These are phyloP conservation scores for Globisporangium parvum DNA, from an alignment of 352 stramenopile species.

Conservation along the genomic window DNA sequence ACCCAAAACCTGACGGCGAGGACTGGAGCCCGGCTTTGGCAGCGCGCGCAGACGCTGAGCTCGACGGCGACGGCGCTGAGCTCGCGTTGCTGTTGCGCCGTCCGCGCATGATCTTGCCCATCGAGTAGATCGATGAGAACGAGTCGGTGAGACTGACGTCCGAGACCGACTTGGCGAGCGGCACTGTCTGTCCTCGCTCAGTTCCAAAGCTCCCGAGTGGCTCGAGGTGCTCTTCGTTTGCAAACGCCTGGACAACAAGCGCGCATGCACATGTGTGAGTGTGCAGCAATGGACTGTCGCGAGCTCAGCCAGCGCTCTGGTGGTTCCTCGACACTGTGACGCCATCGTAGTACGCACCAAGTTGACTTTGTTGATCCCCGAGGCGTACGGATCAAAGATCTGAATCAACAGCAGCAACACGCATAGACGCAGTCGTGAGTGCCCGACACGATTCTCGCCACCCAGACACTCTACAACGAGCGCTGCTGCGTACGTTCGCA, in stretches of 20 bases:
- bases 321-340: neutral
- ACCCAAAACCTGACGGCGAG: neutral
- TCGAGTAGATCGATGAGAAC: constrained; percentile 53
- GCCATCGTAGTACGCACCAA: constrained; percentile 25
- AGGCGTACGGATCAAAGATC: constrained; percentile 78
- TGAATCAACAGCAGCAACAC: constrained; percentile 11
- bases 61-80: constrained; percentile 24
- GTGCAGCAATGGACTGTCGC: neutral
- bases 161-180: constrained; percentile 48
- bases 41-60: constrained; percentile 15
- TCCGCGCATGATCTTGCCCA: constrained; percentile 62
- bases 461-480: constrained; percentile 20
- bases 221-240: constrained; percentile 76
- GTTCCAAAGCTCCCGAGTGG: constrained; percentile 67
- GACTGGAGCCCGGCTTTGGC: constrained; percentile 1
- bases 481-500: constrained; percentile 35
- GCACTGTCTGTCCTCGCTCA: constrained; percentile 65
- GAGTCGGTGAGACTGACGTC: constrained; percentile 45
- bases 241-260: constrained; percentile 42
- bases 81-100: constrained; percentile 43
- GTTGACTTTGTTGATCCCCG: constrained; percentile 65
- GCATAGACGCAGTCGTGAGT: neutral
- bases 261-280: neutral
- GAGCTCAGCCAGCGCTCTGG: too few species aligned
- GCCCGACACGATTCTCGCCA: neutral